These are phyloP conservation scores for Thraustochytrium striatum DNA, from an alignment of 352 stramenopile species.

Conservation along the genomic window DNA sequence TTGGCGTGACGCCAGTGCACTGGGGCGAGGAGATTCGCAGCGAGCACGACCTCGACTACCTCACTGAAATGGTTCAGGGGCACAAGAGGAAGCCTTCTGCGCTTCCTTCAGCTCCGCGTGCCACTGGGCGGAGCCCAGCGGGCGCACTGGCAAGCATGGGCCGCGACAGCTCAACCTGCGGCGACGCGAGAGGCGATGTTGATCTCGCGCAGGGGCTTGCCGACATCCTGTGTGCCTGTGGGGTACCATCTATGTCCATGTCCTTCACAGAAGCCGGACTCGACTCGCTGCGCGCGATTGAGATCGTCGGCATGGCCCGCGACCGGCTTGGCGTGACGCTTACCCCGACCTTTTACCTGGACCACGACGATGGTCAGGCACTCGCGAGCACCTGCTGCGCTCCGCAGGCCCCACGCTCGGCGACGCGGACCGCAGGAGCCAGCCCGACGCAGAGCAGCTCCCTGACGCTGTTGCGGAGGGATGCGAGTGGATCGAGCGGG, in stretches of 20 bases:
- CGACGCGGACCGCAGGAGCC: background rate
- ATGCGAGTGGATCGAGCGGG: slow-evolving; percentile 14
- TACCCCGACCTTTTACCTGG: slow-evolving; percentile 32
- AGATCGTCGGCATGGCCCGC: slow-evolving; percentile 1
- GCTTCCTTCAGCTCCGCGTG: too few relatives aligned
- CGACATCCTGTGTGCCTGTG: background rate
- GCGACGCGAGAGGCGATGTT: background rate
- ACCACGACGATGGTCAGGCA: slow-evolving; percentile 11
- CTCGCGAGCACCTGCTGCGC: background rate
- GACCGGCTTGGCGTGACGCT: slow-evolving; percentile 3
- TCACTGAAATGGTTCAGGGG: background rate
- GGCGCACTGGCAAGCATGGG: too few relatives aligned
- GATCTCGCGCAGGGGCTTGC: background rate
- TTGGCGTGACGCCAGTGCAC: background rate
- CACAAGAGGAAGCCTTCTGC: too few relatives aligned
- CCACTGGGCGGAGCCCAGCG: too few relatives aligned
- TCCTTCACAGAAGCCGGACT: background rate
- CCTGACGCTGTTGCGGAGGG: background rate
- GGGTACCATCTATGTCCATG: background rate
- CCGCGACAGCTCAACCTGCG: too few relatives aligned
- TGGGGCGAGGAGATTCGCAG: background rate
- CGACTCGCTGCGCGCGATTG: slow-evolving; percentile 25
- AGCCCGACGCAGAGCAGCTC: too few relatives aligned
- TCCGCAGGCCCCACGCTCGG: background rate
- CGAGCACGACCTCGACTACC: background rate